Evolutionary conservation across 192 early-diverging fungal genomes (phyloP).

Genomic region (Coemansia reversa): DNA sequence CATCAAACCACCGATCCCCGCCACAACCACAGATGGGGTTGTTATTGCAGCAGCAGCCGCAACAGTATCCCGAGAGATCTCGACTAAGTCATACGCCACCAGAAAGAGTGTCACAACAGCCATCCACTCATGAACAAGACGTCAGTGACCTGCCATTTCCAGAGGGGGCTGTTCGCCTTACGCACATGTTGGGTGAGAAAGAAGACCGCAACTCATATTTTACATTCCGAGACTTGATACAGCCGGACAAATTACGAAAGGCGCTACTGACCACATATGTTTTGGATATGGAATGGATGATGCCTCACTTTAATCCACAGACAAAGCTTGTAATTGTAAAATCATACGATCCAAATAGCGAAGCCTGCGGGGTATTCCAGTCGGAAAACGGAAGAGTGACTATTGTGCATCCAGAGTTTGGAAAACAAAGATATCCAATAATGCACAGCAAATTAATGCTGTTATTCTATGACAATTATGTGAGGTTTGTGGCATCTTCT

Average conservation of each 20-base stretch:
- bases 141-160: conserved; percentile 16
- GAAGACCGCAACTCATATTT: conserved; percentile 2
- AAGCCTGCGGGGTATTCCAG: conserved; percentile 27
- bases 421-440: conserved; percentile 43
- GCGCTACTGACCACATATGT: conserved; percentile 60
- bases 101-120: too few species aligned
- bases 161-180: conserved; percentile 18
- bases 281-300: conserved; percentile 55
- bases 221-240: conserved; percentile 20
- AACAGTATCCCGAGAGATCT: too few species aligned
- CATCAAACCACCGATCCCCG: too few species aligned
- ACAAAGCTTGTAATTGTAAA: conserved; percentile 42
- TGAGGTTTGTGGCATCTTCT: conserved; percentile 61
- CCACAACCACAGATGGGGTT: too few species aligned
- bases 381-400: conserved; percentile 20
- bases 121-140: not conserved
- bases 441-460: conserved; percentile 70
- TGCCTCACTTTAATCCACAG: conserved; percentile 28
- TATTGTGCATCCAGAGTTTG: conserved; percentile 56
- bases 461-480: conserved; percentile 56
- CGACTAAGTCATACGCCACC: too few species aligned
- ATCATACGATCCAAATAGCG: conserved; percentile 16
- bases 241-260: conserved; percentile 38
- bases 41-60: too few species aligned
- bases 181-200: conserved; percentile 14